Conservation (phyloP, 78 protist species). For the Emiliania huxleyi region DNA sequence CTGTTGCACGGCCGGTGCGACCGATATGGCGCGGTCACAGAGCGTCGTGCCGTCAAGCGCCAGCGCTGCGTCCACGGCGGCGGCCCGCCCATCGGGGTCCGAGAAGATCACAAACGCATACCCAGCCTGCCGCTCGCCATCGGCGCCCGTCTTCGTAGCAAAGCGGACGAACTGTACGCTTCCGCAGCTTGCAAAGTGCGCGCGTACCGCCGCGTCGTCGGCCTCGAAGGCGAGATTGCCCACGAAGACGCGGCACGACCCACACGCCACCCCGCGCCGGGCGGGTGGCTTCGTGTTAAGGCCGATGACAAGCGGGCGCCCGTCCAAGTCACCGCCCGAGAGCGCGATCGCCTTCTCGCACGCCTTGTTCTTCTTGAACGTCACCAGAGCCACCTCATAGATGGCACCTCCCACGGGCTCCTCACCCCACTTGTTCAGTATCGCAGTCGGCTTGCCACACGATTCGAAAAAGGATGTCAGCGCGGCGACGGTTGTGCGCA, state of each 20-base stretch:
- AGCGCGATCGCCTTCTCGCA: neutral
- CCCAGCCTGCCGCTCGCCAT: neutral
- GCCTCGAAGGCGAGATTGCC: neutral
- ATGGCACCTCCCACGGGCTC: neutral
- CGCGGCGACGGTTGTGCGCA: neutral
- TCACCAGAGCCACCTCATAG: neutral
- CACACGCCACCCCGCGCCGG: neutral
- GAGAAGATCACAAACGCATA: neutral
- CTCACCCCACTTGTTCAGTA: neutral
- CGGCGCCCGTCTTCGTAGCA: neutral
- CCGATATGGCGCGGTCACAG: neutral
- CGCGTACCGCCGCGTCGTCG: neutral
- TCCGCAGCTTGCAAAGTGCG: neutral
- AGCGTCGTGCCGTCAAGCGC: neutral
- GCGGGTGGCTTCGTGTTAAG: neutral
- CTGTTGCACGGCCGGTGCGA: neutral
- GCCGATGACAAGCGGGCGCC: neutral
- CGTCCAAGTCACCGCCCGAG: neutral
- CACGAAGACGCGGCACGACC: neutral
- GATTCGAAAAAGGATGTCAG: neutral
- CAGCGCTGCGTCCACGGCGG: neutral
- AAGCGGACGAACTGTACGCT: neutral
- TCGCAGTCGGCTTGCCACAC: neutral
- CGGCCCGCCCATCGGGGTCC: neutral
- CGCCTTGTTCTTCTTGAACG: slow-evolving; percentile 9